phyloP scores from a whole-genome alignment of 2,329 filamentous ascomycete species.

The Mycosphaerella arachidis region DNA sequence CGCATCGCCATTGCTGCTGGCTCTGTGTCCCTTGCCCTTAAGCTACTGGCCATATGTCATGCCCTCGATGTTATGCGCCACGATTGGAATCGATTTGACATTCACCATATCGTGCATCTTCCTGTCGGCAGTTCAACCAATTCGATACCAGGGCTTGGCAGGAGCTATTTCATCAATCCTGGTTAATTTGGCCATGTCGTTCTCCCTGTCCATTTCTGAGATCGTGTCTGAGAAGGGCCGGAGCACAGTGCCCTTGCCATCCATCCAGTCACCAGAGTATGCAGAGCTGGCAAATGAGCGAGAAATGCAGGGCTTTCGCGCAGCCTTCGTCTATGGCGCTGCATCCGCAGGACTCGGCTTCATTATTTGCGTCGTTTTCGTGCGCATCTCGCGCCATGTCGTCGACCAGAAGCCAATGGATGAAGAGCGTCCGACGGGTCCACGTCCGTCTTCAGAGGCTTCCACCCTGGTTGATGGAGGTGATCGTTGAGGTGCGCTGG shows the following conservation, averaged over 20 bases:
- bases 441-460: conserved; percentile 1
- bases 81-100: conserved; percentile 35
- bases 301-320: conserved; percentile 21
- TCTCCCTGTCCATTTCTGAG: conserved; percentile 33
- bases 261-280: neutral
- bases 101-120: conserved; percentile 35
- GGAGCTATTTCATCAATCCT: conserved; percentile 35
- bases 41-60: conserved; percentile 35
- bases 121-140: conserved; percentile 30
- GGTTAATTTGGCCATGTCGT: conserved; percentile 36
- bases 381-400: conserved; percentile 26
- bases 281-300: neutral
- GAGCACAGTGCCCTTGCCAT: conserved; percentile 6
- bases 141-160: conserved; percentile 32
- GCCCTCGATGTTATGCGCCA: conserved; percentile 36
- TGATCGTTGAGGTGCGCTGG: neutral
- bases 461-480: conserved; percentile 12
- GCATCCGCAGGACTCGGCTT: conserved; percentile 29
- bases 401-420: conserved; percentile 20
- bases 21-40: conserved; percentile 28
- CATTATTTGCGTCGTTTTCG: conserved; percentile 26
- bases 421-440: conserved; percentile 10
- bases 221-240: conserved; percentile 27
- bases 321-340: conserved; percentile 31
- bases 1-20: conserved; percentile 33